These are phyloP conservation scores for Tilletiopsis washingtonensis DNA, from an alignment of 1,284 basidiomycete species.

Conservation along the genomic window DNA sequence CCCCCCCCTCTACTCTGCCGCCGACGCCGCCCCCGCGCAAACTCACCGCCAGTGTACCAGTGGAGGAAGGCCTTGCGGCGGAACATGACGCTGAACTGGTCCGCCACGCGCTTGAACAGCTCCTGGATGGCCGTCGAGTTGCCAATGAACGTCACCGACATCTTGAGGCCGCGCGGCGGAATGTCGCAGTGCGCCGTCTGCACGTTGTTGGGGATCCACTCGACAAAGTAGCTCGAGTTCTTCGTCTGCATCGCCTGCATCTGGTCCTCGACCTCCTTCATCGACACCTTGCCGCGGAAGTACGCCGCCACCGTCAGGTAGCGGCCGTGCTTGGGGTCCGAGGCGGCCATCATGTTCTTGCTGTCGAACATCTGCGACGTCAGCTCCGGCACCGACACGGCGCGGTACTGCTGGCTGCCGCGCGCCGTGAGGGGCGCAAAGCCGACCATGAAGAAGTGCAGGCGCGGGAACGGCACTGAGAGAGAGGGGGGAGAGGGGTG, in stretches of 20 bases:
- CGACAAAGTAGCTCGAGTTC: slow-evolving; percentile 94
- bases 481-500: background rate
- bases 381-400: slow-evolving; percentile 88
- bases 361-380: slow-evolving; percentile 98
- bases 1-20: no score
- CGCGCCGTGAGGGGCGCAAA: slow-evolving; percentile 90
- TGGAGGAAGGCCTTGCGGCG: slow-evolving; percentile 97
- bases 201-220: slow-evolving; percentile 77
- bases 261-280: slow-evolving; percentile 98
- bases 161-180: slow-evolving; percentile 63
- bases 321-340: slow-evolving; percentile 82
- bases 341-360: slow-evolving; percentile 70
- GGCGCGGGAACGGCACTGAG: slow-evolving; percentile 81
- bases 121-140: slow-evolving; percentile 89
- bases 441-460: slow-evolving; percentile 82
- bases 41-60: slow-evolving; percentile 70
- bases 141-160: slow-evolving; percentile 76
- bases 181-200: slow-evolving; percentile 94
- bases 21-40: no score
- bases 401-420: slow-evolving; percentile 82
- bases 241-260: slow-evolving; percentile 95
- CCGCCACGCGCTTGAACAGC: slow-evolving; percentile 76
- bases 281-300: slow-evolving; percentile 97
- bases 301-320: slow-evolving; percentile 82
- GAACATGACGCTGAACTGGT: slow-evolving; percentile 99